Evolutionary conservation across 495 filamentous ascomycete genomes (phyloP), one percentile per base, ranked within the genome.

Genomic region (Rhypophila decipiens): DNA sequence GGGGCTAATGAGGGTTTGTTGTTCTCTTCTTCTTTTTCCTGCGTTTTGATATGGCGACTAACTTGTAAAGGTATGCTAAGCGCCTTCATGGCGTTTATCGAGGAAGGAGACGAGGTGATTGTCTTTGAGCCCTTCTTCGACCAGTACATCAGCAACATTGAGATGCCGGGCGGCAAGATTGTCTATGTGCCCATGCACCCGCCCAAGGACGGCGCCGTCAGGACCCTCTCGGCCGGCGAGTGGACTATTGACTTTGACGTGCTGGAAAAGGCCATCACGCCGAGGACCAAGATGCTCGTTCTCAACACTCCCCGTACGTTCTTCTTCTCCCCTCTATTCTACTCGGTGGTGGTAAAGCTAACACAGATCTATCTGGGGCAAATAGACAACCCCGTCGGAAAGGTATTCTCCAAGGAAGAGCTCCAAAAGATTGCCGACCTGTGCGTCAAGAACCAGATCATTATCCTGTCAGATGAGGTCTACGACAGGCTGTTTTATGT

Each of bases 41-140:
- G 1, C 7, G 13, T 22, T 24, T 24, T 5, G 3, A 41, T n/a
- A 4, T 20, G n/a, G 7, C 39, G 24, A 17, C 24, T 62, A 42
- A 56, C 15, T 40, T 42, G 33, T 0, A 2, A 23, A 77, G 76
- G 81, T 27, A 96, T 95, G 86, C 77, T 98, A 33, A 88, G 85
- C 56, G 93, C 93, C 2, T 96, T 98, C 61, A 96, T 98, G 93
- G 93, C 75, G 5, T 97, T 98, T 55, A 83, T 98, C 48, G 93
- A 98, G 67, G 76, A 76, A 1, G 93, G 87, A 4, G 93, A 98
- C 57, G 93, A 98, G 65, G 94, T 96, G 42, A 95, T 98, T 35
- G 79, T 98, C 44, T 95, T 98, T 68, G 93, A 98, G 72, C 93
- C 93, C 5, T 98, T 96, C 72, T 98, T 96, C 60, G 93, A 98